These are phyloP conservation scores for Ruellia speciosa DNA, from an alignment of 305 asterid species.

Conservation along the genomic window DNA sequence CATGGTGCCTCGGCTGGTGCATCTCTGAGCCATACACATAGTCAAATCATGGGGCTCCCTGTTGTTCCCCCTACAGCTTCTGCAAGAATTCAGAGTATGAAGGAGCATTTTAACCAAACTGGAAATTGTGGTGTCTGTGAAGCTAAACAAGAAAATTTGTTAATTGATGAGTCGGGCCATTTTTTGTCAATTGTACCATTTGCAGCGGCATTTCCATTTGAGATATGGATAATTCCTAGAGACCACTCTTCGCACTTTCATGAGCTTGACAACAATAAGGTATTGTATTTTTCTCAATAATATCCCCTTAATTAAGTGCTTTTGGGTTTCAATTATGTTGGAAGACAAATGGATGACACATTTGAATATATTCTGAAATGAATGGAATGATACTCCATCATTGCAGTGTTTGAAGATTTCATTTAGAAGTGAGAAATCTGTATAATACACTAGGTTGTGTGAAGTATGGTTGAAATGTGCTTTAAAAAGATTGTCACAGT, in stretches of 20 bases:
- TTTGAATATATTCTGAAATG: too few relatives aligned
- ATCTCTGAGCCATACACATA: slow-evolving; percentile 92
- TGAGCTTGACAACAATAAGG: slow-evolving; percentile 61
- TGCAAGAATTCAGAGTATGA: slow-evolving; percentile 60
- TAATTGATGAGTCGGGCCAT: slow-evolving; percentile 53
- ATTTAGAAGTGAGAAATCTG: too few relatives aligned
- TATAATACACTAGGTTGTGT: too few relatives aligned
- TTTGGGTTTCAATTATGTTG: not conserved
- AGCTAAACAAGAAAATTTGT: slow-evolving; percentile 31
- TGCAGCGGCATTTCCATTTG: slow-evolving; percentile 78
- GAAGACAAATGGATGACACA: too few relatives aligned
- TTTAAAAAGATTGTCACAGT: too few relatives aligned
- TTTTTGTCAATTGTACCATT: slow-evolving; percentile 67
- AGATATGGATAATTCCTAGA: slow-evolving; percentile 81
- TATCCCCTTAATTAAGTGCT: not conserved
- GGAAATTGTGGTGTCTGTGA: slow-evolving; percentile 77
- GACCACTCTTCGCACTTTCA: slow-evolving; percentile 70
- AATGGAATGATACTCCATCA: too few relatives aligned
- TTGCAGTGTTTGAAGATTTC: too few relatives aligned
- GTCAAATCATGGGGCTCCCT: slow-evolving; percentile 88
- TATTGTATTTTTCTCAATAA: slow-evolving; percentile 14
- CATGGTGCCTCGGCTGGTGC: slow-evolving; percentile 98
- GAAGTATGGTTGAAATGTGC: too few relatives aligned
- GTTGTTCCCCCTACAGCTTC: slow-evolving; percentile 64
- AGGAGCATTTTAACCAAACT: slow-evolving; percentile 49